Evolutionary conservation across 495 filamentous ascomycete genomes (phyloP).

Genomic region (Mytilinidion resinicola): DNA sequence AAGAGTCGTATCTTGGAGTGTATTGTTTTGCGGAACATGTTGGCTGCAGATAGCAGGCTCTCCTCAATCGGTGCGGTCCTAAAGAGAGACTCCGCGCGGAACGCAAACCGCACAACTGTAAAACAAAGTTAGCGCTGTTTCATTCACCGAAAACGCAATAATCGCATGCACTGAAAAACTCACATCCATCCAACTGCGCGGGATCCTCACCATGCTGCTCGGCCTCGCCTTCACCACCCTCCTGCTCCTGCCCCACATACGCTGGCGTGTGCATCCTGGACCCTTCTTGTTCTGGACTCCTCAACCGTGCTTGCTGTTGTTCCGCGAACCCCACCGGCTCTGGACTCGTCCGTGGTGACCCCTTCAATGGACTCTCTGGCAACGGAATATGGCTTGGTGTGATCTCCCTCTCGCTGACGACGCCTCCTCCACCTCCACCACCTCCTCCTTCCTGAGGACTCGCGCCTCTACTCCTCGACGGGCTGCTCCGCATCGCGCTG

Average conservation of each 20-base stretch:
- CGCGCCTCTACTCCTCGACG: slow-evolving; percentile 46
- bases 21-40: slow-evolving; percentile 49
- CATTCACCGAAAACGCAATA: background rate
- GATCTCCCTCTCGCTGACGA: slow-evolving; percentile 49
- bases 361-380: slow-evolving; percentile 48
- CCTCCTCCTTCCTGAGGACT: slow-evolving; percentile 44
- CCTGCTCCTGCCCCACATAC: background rate
- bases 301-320: slow-evolving; percentile 16
- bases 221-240: slow-evolving; percentile 4
- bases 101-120: slow-evolving; percentile 77
- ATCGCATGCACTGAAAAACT: slow-evolving; percentile 27
- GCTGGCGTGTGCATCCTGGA: slow-evolving; percentile 19
- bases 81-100: slow-evolving; percentile 81
- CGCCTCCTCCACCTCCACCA: slow-evolving; percentile 30
- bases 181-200: slow-evolving; percentile 51
- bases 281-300: slow-evolving; percentile 10
- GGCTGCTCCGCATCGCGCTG: slow-evolving; percentile 34
- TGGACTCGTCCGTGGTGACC: slow-evolving; percentile 40
- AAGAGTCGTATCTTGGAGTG: slow-evolving; percentile 57
- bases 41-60: slow-evolving; percentile 57
- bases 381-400: slow-evolving; percentile 56
- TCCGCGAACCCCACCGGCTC: slow-evolving; percentile 25
- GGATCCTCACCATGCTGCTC: slow-evolving; percentile 29
- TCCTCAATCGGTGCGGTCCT: slow-evolving; percentile 77
- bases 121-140: no score